Evolutionary conservation across 2,329 filamentous ascomycete species (phyloP), one percentile per base, ranked within the genome.

Genomic region (Pseudocercospora fijiensis): DNA sequence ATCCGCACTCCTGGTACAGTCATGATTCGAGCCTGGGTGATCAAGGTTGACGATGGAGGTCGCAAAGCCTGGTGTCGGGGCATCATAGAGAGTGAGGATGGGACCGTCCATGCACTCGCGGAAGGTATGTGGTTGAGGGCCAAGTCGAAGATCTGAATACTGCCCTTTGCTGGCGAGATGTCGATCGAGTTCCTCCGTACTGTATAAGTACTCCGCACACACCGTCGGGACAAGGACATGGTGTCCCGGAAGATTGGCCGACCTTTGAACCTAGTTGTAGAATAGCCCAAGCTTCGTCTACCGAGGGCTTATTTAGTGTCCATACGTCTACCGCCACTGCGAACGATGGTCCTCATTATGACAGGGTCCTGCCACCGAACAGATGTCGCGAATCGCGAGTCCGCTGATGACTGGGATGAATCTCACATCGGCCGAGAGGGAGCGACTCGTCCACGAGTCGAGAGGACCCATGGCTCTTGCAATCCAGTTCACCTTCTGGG

Each of bases 51-150:
- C n/a, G 62, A 57, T 2, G 47, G 27, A 11, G 67, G 68, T 20
- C 53, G 68, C 33, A 70, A 70, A 52, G 68, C 65, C 10, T 70
- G 68, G 68, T 65, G 63, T 6, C 49, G 58, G 20, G 68, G 68
- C 3, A 47, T 66, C 2, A 60, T 70, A 9, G 68, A 69, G 30
- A 63, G 68, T 20, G 67, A 69, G 24, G 60, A 65, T 49, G 65
- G 64, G 2, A 56, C 67, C 13, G 62, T 70, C 20, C 64, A 67
- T 60, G 68, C 67, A 9, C 27, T 51, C 5, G 68, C 68, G 5
- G 60, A 67, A 51, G 68, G 68, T 3, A 62, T 70, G 65, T 70
- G 68, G 68, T n/a, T 70, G 49, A 55, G 68, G 22, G 57, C 65
- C 33, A 62, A 61, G 43, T 56, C 43, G 37, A 67, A 63, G 26